These are phyloP conservation scores for Tremella fuciformis DNA, from an alignment of 768 basidiomycete genomes.

Conservation along the genomic window DNA sequence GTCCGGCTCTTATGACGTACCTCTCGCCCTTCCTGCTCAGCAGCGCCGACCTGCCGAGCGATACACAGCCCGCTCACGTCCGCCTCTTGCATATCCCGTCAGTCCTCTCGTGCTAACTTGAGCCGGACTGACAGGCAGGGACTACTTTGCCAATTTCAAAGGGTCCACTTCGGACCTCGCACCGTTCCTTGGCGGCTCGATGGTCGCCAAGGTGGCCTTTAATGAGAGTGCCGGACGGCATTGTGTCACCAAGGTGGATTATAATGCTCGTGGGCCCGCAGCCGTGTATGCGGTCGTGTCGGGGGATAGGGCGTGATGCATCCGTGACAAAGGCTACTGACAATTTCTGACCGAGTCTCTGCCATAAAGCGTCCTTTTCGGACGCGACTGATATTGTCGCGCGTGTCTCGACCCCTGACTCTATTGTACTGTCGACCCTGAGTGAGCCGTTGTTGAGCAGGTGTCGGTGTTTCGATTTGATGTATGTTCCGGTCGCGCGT, in stretches of 20 bases:
- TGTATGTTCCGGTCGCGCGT: too few species aligned
- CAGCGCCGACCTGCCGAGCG: conserved; percentile 39
- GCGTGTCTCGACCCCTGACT: too few species aligned
- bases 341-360: too few species aligned
- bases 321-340: too few species aligned
- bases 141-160: conserved; percentile 48
- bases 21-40: conserved; percentile 45
- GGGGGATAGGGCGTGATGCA: not conserved
- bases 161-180: conserved; percentile 39
- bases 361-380: too few species aligned
- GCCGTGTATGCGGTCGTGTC: conserved; percentile 32
- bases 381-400: too few species aligned
- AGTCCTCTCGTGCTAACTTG: conserved; percentile 7
- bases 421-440: too few species aligned
- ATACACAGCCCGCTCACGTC: conserved; percentile 39
- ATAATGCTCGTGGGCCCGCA: conserved; percentile 46
- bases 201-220: conserved; percentile 46
- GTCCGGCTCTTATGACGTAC: conserved; percentile 44
- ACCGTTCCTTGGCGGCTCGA: conserved; percentile 48
- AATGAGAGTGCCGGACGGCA: conserved; percentile 34
- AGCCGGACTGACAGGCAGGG: conserved; percentile 16
- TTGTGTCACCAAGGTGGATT: conserved; percentile 45
- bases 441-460: too few species aligned
- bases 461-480: too few species aligned
- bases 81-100: conserved; percentile 42